Base-by-base conservation (phyloP, 2,329 filamentous ascomycete genomes). In the Colletotrichum sansevieriae region DNA sequence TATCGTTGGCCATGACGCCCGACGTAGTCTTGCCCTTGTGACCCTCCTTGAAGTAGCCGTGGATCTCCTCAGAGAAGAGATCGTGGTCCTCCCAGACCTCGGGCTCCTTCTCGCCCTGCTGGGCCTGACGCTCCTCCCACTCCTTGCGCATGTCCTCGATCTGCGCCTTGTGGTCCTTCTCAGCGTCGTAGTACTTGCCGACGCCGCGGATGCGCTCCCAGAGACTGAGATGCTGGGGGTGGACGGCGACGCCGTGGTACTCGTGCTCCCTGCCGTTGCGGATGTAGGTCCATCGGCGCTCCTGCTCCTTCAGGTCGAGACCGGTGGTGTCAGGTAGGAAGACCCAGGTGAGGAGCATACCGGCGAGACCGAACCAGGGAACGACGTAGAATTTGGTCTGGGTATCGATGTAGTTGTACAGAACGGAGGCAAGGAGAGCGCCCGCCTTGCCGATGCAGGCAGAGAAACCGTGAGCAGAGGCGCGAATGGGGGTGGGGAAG, bases 301-400 rank as follows among this genome's bases (percentile, higher is more conserved):
- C 95, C 83, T 98, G 95, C 81, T 98, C 95, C 86, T 97, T 97
- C 71, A 98, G 90, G 78, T 98, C 95, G 44, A 98, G 91, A 65
- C 95, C 95, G 10, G 95, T 98, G 75, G 95, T 98, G 78, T 98
- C 95, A n/a, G 95, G 95, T 37, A 98, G 90, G 87, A 94, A 98
- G 75, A 97, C 73, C 73, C 83, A 90, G 49, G 95, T 98, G 68
- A 98, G 80, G 33, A 98, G 73, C 83, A 96, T 93, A 74, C 95
- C 95, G 15, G 85, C 90, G 15, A 98, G 90, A 77, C 95, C 95
- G 79, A 97, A 98, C 95, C 95, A 98, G 20, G 95, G 94, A 1
- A 98, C 94, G 49, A 98, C 90, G 79, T 95, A 90, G 84, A 98
- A 98, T 79, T 95, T 96, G 70, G 87, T 91, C 78, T 91, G 89